A percentile compares a stretch with the other conserved stretches of the same genome.
These are phyloP conservation scores for Anethum foeniculum DNA, from an alignment of 140 eudicot species.

Conservation along the genomic window DNA sequence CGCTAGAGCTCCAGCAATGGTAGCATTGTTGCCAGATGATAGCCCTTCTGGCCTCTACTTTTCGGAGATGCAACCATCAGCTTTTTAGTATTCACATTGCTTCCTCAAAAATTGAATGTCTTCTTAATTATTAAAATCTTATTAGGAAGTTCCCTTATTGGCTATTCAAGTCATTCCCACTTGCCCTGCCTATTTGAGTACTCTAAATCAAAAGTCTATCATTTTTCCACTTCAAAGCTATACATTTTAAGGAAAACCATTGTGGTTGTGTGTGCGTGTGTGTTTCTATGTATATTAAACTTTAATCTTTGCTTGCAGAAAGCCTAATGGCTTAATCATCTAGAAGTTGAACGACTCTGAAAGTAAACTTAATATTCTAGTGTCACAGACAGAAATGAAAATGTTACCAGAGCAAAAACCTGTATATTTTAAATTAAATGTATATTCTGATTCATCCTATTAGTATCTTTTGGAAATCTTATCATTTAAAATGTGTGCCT, in stretches of 20 bases:
- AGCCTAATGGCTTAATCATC: not conserved
- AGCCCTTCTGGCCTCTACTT: conserved; percentile 38
- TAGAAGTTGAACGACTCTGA: not conserved
- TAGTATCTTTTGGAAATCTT: no score
- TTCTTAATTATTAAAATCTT: not conserved
- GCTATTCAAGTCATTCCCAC: no score
- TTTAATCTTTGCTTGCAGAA: no score
- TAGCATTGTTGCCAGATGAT: conserved; percentile 30
- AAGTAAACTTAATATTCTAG: no score
- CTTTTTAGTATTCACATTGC: not conserved
- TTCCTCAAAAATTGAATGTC: not conserved
- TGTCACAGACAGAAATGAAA: not conserved
- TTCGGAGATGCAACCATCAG: conserved; percentile 10
- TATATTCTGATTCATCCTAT: no score
- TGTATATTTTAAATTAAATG: no score
- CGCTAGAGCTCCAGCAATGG: conserved; percentile 35
- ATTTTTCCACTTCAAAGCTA: no score
- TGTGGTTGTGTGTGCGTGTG: no score
- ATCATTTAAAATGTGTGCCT: no score
- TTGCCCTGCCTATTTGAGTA: not conserved
- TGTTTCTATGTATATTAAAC: no score
- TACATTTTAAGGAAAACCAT: no score
- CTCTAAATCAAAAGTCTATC: not conserved
- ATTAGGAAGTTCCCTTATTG: not conserved
- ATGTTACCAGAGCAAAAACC: no score